phyloP scores from a whole-genome alignment of 208 protist genomes.

The Acanthamoeba healyi region DNA sequence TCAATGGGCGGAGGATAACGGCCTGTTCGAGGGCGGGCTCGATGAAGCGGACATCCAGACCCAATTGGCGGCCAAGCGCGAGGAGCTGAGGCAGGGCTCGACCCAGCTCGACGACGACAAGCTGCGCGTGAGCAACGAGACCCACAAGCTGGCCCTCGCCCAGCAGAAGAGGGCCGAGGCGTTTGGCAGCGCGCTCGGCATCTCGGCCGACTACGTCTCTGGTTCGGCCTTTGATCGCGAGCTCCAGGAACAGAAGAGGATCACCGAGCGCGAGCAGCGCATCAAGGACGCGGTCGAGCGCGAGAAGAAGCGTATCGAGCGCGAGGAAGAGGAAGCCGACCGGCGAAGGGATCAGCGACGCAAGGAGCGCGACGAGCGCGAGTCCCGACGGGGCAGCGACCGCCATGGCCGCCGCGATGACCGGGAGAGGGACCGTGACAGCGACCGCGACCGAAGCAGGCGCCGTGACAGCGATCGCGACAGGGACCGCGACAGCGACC shows the following conservation, averaged over 20 bases:
- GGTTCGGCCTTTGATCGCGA: constrained; percentile 79
- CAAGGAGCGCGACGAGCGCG: background rate
- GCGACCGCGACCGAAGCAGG: background rate
- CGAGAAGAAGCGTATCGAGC: background rate
- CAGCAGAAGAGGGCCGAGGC: constrained; percentile 57
- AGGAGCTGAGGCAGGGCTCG: constrained; percentile 1
- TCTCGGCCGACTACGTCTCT: constrained; percentile 28
- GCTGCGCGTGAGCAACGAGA: constrained; percentile 57
- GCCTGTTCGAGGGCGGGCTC: constrained; percentile 72
- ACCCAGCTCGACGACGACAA: constrained; percentile 11
- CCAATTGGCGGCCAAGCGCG: constrained; percentile 49
- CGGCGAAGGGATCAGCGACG: background rate
- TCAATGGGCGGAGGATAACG: constrained; percentile 75
- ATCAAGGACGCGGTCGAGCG: constrained; percentile 2
- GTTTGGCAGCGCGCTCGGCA: constrained; percentile 75
- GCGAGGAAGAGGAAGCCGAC: background rate
- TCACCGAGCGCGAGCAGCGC: background rate
- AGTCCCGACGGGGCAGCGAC: background rate
- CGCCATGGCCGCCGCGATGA: background rate
- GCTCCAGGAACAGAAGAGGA: constrained; percentile 69
- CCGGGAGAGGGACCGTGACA: background rate
- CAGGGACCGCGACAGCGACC: background rate
- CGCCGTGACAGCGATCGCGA: background rate
- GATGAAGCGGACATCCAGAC: constrained; percentile 74
- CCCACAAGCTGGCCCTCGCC: constrained; percentile 56